These are phyloP conservation scores for Aureobasidium mangrovei DNA, from an alignment of 2,329 filamentous ascomycete genomes.

Conservation along the genomic window DNA sequence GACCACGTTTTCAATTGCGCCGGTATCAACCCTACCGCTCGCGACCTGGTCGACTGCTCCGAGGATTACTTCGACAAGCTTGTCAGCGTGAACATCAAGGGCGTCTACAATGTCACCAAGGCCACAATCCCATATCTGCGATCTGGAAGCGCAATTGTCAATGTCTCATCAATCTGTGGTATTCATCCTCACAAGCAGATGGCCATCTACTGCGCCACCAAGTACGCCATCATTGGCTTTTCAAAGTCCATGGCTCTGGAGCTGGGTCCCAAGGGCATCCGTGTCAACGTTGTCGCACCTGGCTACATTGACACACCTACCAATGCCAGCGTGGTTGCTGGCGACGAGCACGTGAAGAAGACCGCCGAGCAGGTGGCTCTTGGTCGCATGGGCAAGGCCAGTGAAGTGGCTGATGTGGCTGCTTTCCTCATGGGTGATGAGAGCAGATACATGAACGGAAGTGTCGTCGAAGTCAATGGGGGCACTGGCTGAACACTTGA, in stretches of 20 bases:
- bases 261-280: slow-evolving; percentile 29
- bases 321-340: slow-evolving; percentile 43
- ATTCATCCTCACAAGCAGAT: slow-evolving; percentile 29
- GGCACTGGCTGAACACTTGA: slow-evolving; percentile 17
- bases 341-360: slow-evolving; percentile 35
- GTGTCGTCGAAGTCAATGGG: slow-evolving; percentile 42
- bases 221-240: slow-evolving; percentile 37
- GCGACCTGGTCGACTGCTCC: slow-evolving; percentile 28
- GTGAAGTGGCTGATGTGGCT: slow-evolving; percentile 44
- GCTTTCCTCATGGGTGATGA: slow-evolving; percentile 41
- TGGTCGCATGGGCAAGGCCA: slow-evolving; percentile 35
- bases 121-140: slow-evolving; percentile 35
- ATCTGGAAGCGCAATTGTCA: slow-evolving; percentile 30
- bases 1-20: slow-evolving; percentile 39
- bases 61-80: slow-evolving; percentile 37
- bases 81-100: slow-evolving; percentile 33
- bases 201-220: slow-evolving; percentile 35
- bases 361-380: slow-evolving; percentile 33
- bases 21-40: slow-evolving; percentile 29
- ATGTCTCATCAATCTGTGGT: slow-evolving; percentile 35
- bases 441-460: slow-evolving; percentile 39
- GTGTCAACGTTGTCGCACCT: slow-evolving; percentile 33
- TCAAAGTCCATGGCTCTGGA: slow-evolving; percentile 38
- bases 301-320: slow-evolving; percentile 40
- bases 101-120: slow-evolving; percentile 33